Conservation (phyloP, 1,284 basidiomycete species). For the Volvariella surrecta region DNA sequence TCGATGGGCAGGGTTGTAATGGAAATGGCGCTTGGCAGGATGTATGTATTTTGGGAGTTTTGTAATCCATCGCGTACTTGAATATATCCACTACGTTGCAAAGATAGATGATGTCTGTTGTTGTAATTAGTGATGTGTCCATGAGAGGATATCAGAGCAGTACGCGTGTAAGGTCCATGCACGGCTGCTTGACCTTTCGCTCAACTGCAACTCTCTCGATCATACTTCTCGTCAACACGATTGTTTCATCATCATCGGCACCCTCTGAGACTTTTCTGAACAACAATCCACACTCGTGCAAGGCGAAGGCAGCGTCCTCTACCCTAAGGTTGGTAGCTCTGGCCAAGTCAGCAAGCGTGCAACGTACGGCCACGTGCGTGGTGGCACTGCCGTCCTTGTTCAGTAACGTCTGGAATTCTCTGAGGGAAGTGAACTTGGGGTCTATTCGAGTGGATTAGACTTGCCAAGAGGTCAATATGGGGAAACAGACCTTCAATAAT, state of each 20-base stretch:
- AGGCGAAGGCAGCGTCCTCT: conserved; percentile 83
- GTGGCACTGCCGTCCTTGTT: conserved; percentile 59
- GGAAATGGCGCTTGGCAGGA: no score
- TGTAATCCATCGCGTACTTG: no score
- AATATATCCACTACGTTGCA: no score
- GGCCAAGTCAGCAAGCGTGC: conserved; percentile 68
- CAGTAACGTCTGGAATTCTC: conserved; percentile 45
- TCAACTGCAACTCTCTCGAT: conserved; percentile 7
- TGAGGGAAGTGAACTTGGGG: conserved; percentile 32
- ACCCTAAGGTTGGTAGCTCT: conserved; percentile 73
- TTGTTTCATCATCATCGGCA: conserved; percentile 5
- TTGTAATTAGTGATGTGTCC: no score
- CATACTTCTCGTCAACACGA: conserved; percentile 6
- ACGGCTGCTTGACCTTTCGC: conserved; percentile 7
- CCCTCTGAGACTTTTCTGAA: conserved; percentile 21
- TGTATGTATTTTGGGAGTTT: no score
- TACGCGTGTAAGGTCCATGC: conserved; percentile 8
- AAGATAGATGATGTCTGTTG: no score
- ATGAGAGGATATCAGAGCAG: conserved; percentile 1
- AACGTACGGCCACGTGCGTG: conserved; percentile 54
- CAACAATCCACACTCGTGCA: conserved; percentile 83
- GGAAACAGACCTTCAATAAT: background rate
- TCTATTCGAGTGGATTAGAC: conserved; percentile 16
- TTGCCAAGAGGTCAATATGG: background rate
- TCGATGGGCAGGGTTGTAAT: no score